Percentiles rank a stretch among this genome's conserved stretches.
phyloP scores from a whole-genome alignment of 2,329 filamentous ascomycete species.

The Beauveria brongniartii region DNA sequence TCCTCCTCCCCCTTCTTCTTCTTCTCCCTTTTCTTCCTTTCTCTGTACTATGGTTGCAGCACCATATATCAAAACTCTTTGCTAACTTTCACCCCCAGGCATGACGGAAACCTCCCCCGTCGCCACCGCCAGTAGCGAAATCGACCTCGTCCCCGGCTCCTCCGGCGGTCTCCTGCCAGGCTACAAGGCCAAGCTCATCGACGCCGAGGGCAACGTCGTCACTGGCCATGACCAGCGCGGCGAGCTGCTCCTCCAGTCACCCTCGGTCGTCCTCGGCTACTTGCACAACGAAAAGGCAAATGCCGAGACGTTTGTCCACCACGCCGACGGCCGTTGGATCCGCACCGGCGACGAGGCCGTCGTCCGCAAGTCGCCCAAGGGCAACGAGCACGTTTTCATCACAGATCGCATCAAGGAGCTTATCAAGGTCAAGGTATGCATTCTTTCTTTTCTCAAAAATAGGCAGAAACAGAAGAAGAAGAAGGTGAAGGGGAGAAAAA shows the following conservation, averaged over 20 bases:
- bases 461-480: not conserved
- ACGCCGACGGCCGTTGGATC: constrained; percentile 67
- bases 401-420: constrained; percentile 67
- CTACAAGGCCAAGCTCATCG: constrained; percentile 55
- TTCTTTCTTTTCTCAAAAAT: not conserved
- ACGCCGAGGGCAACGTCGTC: constrained; percentile 59
- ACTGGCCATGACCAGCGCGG: constrained; percentile 64
- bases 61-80: too few species aligned
- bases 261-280: constrained; percentile 73
- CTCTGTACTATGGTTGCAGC: too few species aligned
- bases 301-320: constrained; percentile 63
- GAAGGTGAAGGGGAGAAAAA: not conserved
- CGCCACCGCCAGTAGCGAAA: constrained; percentile 45
- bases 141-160: constrained; percentile 60
- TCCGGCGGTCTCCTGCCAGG: constrained; percentile 61
- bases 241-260: constrained; percentile 71
- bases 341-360: constrained; percentile 80
- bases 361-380: constrained; percentile 52
- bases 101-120: constrained; percentile 68
- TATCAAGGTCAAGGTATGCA: constrained; percentile 64
- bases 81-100: constrained; percentile 30
- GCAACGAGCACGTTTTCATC: constrained; percentile 75
- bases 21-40: too few species aligned
- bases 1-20: too few species aligned
- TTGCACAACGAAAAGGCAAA: constrained; percentile 80